Evolutionary conservation across 1,139 yeast species (phyloP).

Genomic region (Saccharomyces pastorianus): DNA sequence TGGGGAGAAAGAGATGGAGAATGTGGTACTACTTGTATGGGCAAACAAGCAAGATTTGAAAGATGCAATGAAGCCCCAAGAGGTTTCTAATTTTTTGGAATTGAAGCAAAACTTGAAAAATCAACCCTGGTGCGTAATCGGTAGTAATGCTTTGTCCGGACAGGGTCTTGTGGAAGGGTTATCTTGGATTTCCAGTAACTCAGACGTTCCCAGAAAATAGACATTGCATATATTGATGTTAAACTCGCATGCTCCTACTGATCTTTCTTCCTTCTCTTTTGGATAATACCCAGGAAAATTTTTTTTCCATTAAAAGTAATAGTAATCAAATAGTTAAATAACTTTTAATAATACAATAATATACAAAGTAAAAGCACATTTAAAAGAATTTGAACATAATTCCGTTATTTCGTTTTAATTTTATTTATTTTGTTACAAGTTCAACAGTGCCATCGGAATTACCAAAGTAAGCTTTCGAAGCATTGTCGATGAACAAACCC

Average conservation of each 20-base stretch:
- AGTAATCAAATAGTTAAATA: not conserved
- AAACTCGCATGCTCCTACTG: not conserved
- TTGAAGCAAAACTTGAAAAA: slow-evolving; percentile 44
- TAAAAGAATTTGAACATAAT: not conserved
- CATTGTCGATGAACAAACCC: slow-evolving; percentile 70
- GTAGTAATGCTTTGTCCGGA: slow-evolving; percentile 68
- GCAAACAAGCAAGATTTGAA: slow-evolving; percentile 84
- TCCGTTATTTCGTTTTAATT: not conserved
- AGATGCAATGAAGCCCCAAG: slow-evolving; percentile 57
- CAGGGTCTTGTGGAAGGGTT: slow-evolving; percentile 68
- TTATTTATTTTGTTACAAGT: slow-evolving; percentile 19
- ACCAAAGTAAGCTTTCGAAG: slow-evolving; percentile 81
- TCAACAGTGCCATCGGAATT: slow-evolving; percentile 62
- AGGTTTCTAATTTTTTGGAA: slow-evolving; percentile 51
- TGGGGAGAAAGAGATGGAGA: slow-evolving; percentile 60
- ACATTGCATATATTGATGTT: not conserved
- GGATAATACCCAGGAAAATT: not conserved
- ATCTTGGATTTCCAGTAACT: slow-evolving; percentile 64
- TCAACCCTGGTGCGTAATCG: slow-evolving; percentile 69
- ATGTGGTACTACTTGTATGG: slow-evolving; percentile 70
- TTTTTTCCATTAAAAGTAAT: not conserved
- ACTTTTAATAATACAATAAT: not conserved
- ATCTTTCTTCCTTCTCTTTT: not conserved
- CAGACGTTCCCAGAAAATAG: slow-evolving; percentile 32
- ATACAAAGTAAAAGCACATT: not conserved